These are phyloP conservation scores for Russula virescens DNA, from an alignment of 768 basidiomycete genomes.

Conservation along the genomic window DNA sequence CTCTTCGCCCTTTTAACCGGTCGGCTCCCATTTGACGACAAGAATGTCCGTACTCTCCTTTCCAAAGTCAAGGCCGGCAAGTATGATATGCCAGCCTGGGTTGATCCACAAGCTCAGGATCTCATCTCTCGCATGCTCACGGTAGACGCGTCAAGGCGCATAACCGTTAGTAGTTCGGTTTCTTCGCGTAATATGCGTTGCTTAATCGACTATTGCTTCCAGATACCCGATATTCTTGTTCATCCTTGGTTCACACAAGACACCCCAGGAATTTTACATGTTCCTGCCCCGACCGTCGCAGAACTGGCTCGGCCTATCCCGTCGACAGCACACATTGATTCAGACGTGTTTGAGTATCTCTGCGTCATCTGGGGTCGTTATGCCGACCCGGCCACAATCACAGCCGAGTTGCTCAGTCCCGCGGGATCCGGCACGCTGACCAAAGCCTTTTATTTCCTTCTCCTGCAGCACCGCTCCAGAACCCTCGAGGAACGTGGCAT, in stretches of 20 bases:
- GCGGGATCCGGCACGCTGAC: slow-evolving; percentile 66
- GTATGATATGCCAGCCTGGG: slow-evolving; percentile 75
- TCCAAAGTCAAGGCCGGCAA: slow-evolving; percentile 82
- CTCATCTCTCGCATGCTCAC: slow-evolving; percentile 83
- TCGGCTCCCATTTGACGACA: slow-evolving; percentile 90
- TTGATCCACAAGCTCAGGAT: slow-evolving; percentile 81
- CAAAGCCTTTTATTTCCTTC: slow-evolving; percentile 85
- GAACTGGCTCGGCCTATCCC: slow-evolving; percentile 63
- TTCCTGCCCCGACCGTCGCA: slow-evolving; percentile 35
- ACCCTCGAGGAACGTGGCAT: slow-evolving; percentile 50
- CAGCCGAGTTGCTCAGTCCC: slow-evolving; percentile 61
- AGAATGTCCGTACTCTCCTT: slow-evolving; percentile 70
- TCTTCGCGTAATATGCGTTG: background rate
- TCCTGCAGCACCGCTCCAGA: slow-evolving; percentile 69
- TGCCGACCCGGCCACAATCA: slow-evolving; percentile 52
- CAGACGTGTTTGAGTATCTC: slow-evolving; percentile 70
- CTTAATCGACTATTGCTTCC: slow-evolving; percentile 4
- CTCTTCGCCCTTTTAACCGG: slow-evolving; percentile 88
- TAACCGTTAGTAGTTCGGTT: slow-evolving; percentile 53
- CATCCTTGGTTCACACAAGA: slow-evolving; percentile 77
- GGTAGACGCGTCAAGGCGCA: slow-evolving; percentile 72
- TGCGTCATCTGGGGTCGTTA: slow-evolving; percentile 81
- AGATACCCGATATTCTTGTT: slow-evolving; percentile 81
- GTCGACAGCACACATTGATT: slow-evolving; percentile 65
- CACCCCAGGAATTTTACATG: slow-evolving; percentile 45